A percentile compares a stretch with the other conserved stretches of the same genome.
These are phyloP conservation scores for Polymyxa betae DNA, from an alignment of 208 protist genomes.

Conservation along the genomic window DNA sequence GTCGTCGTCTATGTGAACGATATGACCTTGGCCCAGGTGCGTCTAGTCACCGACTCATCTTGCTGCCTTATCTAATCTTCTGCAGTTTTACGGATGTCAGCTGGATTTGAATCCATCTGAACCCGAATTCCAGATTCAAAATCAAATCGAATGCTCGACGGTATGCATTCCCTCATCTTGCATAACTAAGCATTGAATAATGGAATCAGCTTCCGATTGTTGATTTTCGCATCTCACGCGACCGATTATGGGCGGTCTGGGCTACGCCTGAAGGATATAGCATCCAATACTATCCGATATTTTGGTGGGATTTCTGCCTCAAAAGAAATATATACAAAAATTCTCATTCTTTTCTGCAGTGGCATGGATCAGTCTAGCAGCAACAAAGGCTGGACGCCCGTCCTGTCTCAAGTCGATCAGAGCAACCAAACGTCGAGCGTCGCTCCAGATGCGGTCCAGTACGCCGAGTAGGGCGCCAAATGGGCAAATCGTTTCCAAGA, in stretches of 20 bases:
- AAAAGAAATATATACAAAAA: background rate
- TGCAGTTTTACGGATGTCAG: slow-evolving; percentile 1
- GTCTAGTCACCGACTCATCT: too few relatives aligned
- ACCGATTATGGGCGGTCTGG: background rate
- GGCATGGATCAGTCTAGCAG: background rate
- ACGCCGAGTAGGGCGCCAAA: background rate
- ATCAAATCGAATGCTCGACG: background rate
- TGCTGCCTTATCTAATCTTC: too few relatives aligned
- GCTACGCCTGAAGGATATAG: background rate
- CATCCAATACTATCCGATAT: background rate
- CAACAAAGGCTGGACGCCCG: background rate
- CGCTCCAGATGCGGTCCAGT: background rate
- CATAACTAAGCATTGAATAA: background rate
- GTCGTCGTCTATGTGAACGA: background rate
- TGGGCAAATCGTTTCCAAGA: background rate
- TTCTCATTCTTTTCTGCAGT: background rate
- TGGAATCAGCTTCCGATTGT: background rate
- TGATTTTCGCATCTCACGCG: background rate
- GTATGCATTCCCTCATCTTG: too few relatives aligned
- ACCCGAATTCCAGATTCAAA: background rate
- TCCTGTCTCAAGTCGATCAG: background rate
- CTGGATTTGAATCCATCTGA: background rate
- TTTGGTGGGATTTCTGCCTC: background rate
- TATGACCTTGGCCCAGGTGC: background rate
- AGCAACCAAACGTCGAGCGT: background rate